These are phyloP conservation scores for Penicillium sp. DNA, from an alignment of 2,329 filamentous ascomycete species.

Conservation along the genomic window DNA sequence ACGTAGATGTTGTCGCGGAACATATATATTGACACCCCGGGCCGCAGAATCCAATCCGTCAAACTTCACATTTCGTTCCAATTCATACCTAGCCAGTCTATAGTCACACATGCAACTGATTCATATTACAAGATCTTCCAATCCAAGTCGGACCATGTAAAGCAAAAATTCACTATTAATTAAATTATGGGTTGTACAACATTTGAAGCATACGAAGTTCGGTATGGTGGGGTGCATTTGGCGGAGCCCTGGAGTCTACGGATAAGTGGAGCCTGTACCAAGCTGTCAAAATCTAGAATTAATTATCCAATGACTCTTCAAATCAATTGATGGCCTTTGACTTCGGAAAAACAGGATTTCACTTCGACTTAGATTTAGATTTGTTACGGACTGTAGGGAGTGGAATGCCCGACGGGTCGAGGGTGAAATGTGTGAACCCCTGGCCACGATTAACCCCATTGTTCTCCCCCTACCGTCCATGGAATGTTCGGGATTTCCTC, in stretches of 20 bases:
- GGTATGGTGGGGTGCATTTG: too few relatives aligned
- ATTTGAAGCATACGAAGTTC: neutral
- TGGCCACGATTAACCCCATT: neutral
- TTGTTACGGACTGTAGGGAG: slow-evolving; percentile 7
- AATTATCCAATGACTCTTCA: too few relatives aligned
- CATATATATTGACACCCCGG: too few relatives aligned
- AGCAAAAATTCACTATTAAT: neutral
- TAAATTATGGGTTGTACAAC: neutral
- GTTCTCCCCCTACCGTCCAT: neutral
- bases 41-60: too few relatives aligned
- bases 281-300: neutral
- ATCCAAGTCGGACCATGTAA: too few relatives aligned
- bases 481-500: neutral
- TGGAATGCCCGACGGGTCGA: neutral
- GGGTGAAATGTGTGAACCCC: neutral
- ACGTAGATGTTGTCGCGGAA: too few relatives aligned
- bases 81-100: too few relatives aligned
- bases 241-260: neutral
- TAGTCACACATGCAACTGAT: too few relatives aligned
- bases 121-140: too few relatives aligned
- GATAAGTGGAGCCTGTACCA: neutral
- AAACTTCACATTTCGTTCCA: too few relatives aligned
- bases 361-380: neutral
- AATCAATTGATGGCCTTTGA: neutral
- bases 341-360: neutral